phyloP scores from a whole-genome alignment of 1,139 yeast genomes.

The Yamadazyma taylorii region DNA sequence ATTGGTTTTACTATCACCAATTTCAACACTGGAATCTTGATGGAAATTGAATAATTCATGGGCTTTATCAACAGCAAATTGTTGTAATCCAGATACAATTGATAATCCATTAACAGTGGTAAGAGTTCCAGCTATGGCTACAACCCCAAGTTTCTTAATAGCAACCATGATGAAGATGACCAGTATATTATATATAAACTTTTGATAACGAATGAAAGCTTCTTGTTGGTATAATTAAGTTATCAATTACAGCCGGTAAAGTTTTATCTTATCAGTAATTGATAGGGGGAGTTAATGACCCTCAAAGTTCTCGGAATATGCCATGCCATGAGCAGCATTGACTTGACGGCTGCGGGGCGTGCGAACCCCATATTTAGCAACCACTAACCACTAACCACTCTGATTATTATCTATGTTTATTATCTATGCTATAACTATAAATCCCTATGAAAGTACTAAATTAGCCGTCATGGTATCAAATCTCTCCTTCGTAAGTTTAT shows the following conservation, averaged over 20 bases:
- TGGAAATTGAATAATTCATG: constrained; percentile 17
- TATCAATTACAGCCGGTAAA: too few relatives aligned
- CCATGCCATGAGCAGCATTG: too few relatives aligned
- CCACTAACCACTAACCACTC: neutral
- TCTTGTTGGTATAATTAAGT: too few relatives aligned
- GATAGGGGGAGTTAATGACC: too few relatives aligned
- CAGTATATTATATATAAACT: too few relatives aligned
- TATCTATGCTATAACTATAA: neutral
- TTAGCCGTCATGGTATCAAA: constrained; percentile 73
- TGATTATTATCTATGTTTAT: too few relatives aligned
- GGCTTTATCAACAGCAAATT: constrained; percentile 15
- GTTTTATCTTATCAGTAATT: neutral
- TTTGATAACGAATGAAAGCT: neutral
- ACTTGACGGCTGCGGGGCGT: too few relatives aligned
- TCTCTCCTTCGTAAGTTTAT: constrained; percentile 69
- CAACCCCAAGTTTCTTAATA: constrained; percentile 21
- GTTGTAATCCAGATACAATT: constrained; percentile 10
- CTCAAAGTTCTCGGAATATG: constrained; percentile 1
- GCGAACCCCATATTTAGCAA: constrained; percentile 3
- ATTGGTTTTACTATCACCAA: neutral
- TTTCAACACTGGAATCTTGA: constrained; percentile 21
- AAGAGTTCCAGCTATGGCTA: constrained; percentile 15
- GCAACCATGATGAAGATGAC: too few relatives aligned
- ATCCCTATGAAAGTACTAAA: constrained; percentile 54
- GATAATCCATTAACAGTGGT: constrained; percentile 25